Evolutionary conservation across 345 rosid genomes (phyloP), one percentile per base, ranked within the genome.

Genomic region (Populus nigra): DNA sequence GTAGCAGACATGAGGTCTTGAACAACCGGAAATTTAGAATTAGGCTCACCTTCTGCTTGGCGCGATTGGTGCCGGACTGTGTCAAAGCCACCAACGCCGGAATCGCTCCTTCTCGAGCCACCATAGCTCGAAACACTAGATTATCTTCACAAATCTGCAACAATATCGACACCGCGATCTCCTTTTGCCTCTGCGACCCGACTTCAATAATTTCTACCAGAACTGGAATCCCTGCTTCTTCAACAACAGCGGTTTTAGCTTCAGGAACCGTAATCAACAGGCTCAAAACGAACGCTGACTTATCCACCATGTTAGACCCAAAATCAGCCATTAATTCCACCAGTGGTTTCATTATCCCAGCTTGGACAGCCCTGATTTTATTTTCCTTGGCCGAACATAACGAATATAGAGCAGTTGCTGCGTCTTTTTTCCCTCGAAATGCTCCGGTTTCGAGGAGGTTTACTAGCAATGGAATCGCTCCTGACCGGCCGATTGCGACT

Each of bases 321-420:
- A 96, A 89, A 83, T 93, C 99, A 13, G 97, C 96, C 99, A 96
- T 96, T 18, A 96, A 82, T 83, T 96, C 99, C 67, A 93, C 90
- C 23, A 96, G 73, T 16, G 94, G 94, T 75, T 90, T 91, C 97
- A 92, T 92, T 78, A 91, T 88, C 65, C 92, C 93, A 0, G 94
- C 87, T 71, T 93, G 86, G 5, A 96, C 88, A 31, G 99, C 98
- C 72, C 88, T 91, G 79, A 85, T 76, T 73, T 96, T 93, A 86
- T 93, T 96, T 84, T 96, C 99, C 84, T 78, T 88, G 0, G 84
- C 91, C 0, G 99, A 88, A 68, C 97, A 96, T 1, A 93, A 78
- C 4, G 94, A 91, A 82, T 96, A 96, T 2, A 96, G 85, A 68
- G 99, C 97, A 27, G 99, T 91, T 2, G 97, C 86, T 4, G 99